Conservation (phyloP, 1,284 basidiomycete species). For the Mycosarcoma mackinlayi region DNA sequence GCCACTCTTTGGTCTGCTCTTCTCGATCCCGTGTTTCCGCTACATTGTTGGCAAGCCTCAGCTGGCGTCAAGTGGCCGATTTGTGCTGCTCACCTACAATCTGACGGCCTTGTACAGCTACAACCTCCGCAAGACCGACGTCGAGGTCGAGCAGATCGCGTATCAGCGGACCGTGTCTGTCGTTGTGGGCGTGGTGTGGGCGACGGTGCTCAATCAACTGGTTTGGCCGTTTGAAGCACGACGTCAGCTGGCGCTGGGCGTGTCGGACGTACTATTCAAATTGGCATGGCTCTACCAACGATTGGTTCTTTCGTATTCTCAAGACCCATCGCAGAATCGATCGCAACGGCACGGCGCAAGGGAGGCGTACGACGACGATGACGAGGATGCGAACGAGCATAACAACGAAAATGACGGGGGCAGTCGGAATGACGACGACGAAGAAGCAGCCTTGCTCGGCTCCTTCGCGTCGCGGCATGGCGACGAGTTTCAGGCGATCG, state of each 20-base stretch:
- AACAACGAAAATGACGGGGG: slow-evolving; percentile 4
- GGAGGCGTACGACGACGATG: neutral
- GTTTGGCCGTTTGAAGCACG: slow-evolving; percentile 97
- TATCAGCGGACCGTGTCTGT: slow-evolving; percentile 82
- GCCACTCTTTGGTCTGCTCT: slow-evolving; percentile 86
- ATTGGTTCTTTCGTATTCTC: slow-evolving; percentile 59
- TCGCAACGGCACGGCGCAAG: neutral
- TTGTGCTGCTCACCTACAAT: slow-evolving; percentile 76
- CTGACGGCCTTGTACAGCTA: slow-evolving; percentile 80
- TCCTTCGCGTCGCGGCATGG: slow-evolving; percentile 24
- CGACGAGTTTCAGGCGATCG: slow-evolving; percentile 74
- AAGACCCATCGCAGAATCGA: slow-evolving; percentile 26
- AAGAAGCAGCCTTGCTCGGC: slow-evolving; percentile 47
- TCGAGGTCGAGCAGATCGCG: slow-evolving; percentile 80
- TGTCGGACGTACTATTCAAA: slow-evolving; percentile 75
- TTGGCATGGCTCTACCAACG: slow-evolving; percentile 63
- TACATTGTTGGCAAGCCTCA: slow-evolving; percentile 78
- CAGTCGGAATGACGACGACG: slow-evolving; percentile 23
- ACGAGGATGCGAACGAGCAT: slow-evolving; percentile 16
- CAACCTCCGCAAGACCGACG: slow-evolving; percentile 79
- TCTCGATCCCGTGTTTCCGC: slow-evolving; percentile 93
- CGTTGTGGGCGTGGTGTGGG: slow-evolving; percentile 88
- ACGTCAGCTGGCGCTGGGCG: slow-evolving; percentile 81
- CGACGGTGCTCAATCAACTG: slow-evolving; percentile 83
- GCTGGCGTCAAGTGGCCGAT: slow-evolving; percentile 60